A percentile compares a stretch with the other conserved stretches of the same genome.
Evolutionary conservation across 208 protist genomes (phyloP).

Genomic region (Crithidia thermophila): DNA sequence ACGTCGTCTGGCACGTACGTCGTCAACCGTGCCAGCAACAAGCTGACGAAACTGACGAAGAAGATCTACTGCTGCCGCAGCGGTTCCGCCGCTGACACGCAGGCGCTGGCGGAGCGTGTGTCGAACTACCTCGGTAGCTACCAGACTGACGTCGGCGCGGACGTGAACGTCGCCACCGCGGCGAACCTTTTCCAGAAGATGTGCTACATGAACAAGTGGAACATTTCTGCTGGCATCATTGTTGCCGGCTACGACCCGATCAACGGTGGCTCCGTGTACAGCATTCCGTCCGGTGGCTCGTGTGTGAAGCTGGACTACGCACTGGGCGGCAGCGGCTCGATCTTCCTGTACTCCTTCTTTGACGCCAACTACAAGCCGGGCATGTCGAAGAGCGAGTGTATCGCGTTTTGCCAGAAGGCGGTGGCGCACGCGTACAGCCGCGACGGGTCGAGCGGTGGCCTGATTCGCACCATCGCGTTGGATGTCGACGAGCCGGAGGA

Average conservation of each 20-base stretch:
- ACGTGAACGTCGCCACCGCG: conserved; percentile 94
- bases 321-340: conserved; percentile 97
- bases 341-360: conserved; percentile 99
- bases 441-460: conserved; percentile 98
- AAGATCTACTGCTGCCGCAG: conserved; percentile 98
- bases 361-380: conserved; percentile 96
- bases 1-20: conserved; percentile 98
- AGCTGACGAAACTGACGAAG: conserved; percentile 97
- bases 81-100: conserved; percentile 98
- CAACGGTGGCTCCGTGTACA: conserved; percentile 97
- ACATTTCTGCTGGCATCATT: conserved; percentile 97
- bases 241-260: conserved; percentile 96
- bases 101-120: conserved; percentile 94
- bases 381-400: conserved; percentile 97
- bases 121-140: conserved; percentile 94
- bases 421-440: conserved; percentile 98
- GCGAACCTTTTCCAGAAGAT: conserved; percentile 97
- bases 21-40: conserved; percentile 97
- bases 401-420: conserved; percentile 94
- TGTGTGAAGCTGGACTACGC: conserved; percentile 95
- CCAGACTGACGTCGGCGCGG: conserved; percentile 86
- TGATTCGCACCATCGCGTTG: conserved; percentile 95
- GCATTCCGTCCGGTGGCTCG: conserved; percentile 95
- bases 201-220: conserved; percentile 98
- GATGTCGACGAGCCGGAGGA: conserved; percentile 77